These are phyloP conservation scores for Ajuga chamaepitys DNA, from an alignment of 257 asterid species.

Conservation along the genomic window DNA sequence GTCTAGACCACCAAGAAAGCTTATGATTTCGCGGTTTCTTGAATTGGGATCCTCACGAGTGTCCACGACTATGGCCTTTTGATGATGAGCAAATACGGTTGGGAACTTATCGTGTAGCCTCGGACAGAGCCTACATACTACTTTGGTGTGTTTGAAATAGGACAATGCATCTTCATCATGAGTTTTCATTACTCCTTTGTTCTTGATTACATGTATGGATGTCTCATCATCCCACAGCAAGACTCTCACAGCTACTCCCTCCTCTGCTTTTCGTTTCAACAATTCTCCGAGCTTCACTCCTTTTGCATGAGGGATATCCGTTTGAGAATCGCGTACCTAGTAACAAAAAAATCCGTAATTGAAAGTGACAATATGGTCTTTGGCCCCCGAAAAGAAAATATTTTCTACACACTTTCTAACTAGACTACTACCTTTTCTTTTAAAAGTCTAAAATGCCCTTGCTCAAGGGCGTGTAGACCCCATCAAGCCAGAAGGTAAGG, in stretches of 20 bases:
- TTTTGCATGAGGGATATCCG: constrained; percentile 57
- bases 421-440: too few relatives aligned
- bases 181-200: constrained; percentile 81
- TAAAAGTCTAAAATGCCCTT: too few relatives aligned
- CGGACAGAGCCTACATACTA: constrained; percentile 59
- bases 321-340: constrained; percentile 67
- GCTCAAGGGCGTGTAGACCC: too few relatives aligned
- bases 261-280: constrained; percentile 70
- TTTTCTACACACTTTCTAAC: too few relatives aligned
- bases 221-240: constrained; percentile 88
- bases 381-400: too few relatives aligned
- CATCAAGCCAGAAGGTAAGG: not conserved
- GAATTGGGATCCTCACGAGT: constrained; percentile 33
- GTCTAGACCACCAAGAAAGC: constrained; percentile 84
- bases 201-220: constrained; percentile 66
- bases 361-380: too few relatives aligned
- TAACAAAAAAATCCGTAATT: not conserved
- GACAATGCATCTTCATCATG: constrained; percentile 68
- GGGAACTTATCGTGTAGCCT: constrained; percentile 69
- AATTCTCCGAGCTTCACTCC: constrained; percentile 83
- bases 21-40: constrained; percentile 53
- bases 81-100: constrained; percentile 79
- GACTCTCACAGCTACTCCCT: constrained; percentile 77
- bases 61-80: constrained; percentile 62
- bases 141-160: constrained; percentile 74